Conservation (phyloP, 2,329 filamentous ascomycete species). For the Endocalyx cinctus region DNA sequence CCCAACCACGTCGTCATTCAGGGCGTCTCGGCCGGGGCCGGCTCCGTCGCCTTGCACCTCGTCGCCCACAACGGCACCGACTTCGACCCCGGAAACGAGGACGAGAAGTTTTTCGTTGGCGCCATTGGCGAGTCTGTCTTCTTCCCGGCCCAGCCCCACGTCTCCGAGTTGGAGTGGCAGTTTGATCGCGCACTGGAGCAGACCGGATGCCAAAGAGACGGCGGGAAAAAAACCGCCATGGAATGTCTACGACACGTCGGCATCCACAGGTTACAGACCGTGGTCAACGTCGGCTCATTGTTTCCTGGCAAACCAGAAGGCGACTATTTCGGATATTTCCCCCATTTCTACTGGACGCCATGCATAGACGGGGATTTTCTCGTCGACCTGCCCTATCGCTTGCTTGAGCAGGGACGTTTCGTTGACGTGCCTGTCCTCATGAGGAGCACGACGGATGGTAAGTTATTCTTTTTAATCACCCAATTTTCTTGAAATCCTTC, state of each 20-base stretch:
- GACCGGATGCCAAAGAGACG: slow-evolving; percentile 36
- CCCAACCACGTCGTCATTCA: slow-evolving; percentile 55
- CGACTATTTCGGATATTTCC: too few species aligned
- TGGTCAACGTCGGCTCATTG: slow-evolving; percentile 34
- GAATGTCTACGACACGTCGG: slow-evolving; percentile 36
- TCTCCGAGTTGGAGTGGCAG: slow-evolving; percentile 43
- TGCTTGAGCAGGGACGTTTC: slow-evolving; percentile 36
- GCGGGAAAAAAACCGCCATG: slow-evolving; percentile 27
- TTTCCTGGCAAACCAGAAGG: slow-evolving; percentile 32
- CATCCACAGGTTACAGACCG: slow-evolving; percentile 32
- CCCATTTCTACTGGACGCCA: slow-evolving; percentile 48
- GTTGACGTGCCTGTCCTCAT: slow-evolving; percentile 41
- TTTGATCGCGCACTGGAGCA: slow-evolving; percentile 34
- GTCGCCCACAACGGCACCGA: slow-evolving; percentile 36
- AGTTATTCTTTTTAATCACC: slow-evolving; percentile 10
- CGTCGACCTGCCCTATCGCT: slow-evolving; percentile 34
- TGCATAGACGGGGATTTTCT: slow-evolving; percentile 45
- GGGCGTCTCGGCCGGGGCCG: slow-evolving; percentile 57
- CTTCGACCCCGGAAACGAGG: slow-evolving; percentile 17
- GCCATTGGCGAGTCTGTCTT: slow-evolving; percentile 45
- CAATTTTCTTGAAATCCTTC: too few species aligned
- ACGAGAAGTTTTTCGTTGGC: slow-evolving; percentile 42
- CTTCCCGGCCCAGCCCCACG: slow-evolving; percentile 42
- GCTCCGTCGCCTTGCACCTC: slow-evolving; percentile 51
- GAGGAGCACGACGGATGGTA: slow-evolving; percentile 40